Base-by-base conservation (phyloP, 768 basidiomycete genomes). In the Mycena albidolilacea region DNA sequence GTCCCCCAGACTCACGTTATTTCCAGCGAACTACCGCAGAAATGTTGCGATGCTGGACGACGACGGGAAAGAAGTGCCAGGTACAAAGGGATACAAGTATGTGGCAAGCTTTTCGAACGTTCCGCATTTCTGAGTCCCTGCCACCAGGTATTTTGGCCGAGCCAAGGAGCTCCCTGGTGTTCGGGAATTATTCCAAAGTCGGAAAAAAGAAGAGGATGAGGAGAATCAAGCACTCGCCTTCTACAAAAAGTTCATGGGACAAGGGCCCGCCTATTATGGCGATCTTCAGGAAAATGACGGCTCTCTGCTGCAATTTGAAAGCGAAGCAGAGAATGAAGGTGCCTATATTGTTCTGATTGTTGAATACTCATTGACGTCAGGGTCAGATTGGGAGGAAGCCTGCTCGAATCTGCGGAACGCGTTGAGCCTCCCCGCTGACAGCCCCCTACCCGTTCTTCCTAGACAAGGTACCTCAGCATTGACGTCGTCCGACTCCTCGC, bases 21-120 rank as follows among this genome's bases (percentile, higher is more conserved):
- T 54, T 12, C 52, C 23, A 54, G 97, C 97, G 21, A 99, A 98
- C 80, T 99, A 98, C 80, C 89, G 95, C 78, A 86, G 97, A 64
- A 98, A 96, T 80, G 94, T 97, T 15, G 92, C 95, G 66, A 97
- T 97, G 95, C 78, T 95, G 76, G 96, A 97, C 79, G 95, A 96
- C 72, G 96, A 97, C 78, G 97, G 97, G 14, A 94, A 94, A 81
- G 97, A 98, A 81, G 97, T 98, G 0, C 97, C 97, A 0, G 97
- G 97, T 4, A 98, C 97, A 10, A 93, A 97, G 77, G 97, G 97
- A 73, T 99, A 98, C 89, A 99, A 98, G 97, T 96, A 75, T 60
- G 91, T 82, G 19, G 38, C n/a, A 41, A 6, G 38, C 7, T 58
- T 12, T 39, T 52, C 44, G 12, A 59, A 54, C 11, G 6, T 60